Conservation (phyloP, 305 asterid species). For the Withania somnifera region DNA sequence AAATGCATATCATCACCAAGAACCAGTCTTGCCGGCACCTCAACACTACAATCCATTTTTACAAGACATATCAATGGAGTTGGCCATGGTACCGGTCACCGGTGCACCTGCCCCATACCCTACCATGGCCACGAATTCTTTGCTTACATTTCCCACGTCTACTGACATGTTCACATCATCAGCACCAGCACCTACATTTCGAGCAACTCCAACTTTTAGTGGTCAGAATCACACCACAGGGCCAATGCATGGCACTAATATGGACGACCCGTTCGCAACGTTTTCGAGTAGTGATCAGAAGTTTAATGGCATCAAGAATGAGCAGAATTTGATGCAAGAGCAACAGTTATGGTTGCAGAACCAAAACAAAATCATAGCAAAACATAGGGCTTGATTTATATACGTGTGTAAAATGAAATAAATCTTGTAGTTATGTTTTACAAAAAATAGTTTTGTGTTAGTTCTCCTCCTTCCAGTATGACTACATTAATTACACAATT, state of each 20-base stretch:
- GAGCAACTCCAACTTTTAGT: constrained; percentile 20
- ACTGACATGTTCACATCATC: not conserved
- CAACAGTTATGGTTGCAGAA: constrained; percentile 77
- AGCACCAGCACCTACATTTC: not conserved
- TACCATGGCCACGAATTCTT: not conserved
- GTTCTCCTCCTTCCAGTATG: not conserved
- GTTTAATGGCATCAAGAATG: constrained; percentile 20
- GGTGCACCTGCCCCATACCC: not conserved
- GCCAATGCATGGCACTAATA: constrained; percentile 10
- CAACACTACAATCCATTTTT: constrained; percentile 61
- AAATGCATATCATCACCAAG: too few species aligned
- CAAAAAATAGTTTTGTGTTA: not conserved
- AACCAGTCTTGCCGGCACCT: not conserved
- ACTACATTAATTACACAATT: not conserved
- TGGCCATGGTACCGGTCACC: not conserved
- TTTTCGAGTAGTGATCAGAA: constrained; percentile 14
- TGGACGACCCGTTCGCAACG: constrained; percentile 49
- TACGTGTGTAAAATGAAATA: not conserved
- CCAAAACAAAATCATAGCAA: constrained; percentile 70
- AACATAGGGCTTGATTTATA: constrained; percentile 24
- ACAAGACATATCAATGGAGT: constrained; percentile 22
- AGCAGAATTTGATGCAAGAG: constrained; percentile 38
- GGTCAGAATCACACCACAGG: not conserved
- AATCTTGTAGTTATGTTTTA: not conserved
- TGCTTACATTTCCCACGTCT: not conserved